These are phyloP conservation scores for Paraconiothyrium sp. DNA, from an alignment of 2,329 filamentous ascomycete genomes.

Conservation along the genomic window DNA sequence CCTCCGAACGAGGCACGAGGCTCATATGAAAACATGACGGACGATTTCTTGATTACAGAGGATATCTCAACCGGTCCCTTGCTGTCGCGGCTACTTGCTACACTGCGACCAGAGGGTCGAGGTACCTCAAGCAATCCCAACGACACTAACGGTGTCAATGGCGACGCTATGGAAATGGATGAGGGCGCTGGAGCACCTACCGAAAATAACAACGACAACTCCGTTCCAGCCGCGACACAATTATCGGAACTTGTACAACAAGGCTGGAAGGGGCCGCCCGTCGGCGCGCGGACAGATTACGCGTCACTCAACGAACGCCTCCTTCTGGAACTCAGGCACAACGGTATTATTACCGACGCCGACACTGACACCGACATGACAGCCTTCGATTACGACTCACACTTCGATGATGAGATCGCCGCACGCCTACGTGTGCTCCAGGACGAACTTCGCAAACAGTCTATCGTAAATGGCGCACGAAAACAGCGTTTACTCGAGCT, in stretches of 20 bases:
- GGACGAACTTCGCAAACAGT: slow-evolving; percentile 80
- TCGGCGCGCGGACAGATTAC: slow-evolving; percentile 79
- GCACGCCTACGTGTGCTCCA: slow-evolving; percentile 89
- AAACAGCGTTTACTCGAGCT: slow-evolving; percentile 88
- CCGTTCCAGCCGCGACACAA: slow-evolving; percentile 74
- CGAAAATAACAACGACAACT: slow-evolving; percentile 47
- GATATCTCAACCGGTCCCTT: slow-evolving; percentile 88
- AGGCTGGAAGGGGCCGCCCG: slow-evolving; percentile 79
- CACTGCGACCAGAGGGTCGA: slow-evolving; percentile 79
- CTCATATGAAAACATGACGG: slow-evolving; percentile 84
- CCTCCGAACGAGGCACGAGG: slow-evolving; percentile 85
- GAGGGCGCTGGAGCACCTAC: slow-evolving; percentile 48
- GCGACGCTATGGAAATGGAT: slow-evolving; percentile 58
- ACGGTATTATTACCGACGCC: slow-evolving; percentile 83
- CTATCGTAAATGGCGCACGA: slow-evolving; percentile 87
- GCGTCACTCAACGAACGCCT: slow-evolving; percentile 87
- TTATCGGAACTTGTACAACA: slow-evolving; percentile 81
- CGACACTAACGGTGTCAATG: slow-evolving; percentile 64
- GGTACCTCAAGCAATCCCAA: slow-evolving; percentile 65
- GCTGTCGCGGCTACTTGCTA: slow-evolving; percentile 80
- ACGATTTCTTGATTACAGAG: slow-evolving; percentile 87
- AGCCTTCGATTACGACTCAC: slow-evolving; percentile 88
- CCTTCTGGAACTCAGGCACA: slow-evolving; percentile 88
- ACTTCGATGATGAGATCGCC: slow-evolving; percentile 93
- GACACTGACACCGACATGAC: slow-evolving; percentile 68